Evolutionary conservation across 2,329 filamentous ascomycete species (phyloP), one percentile per base, ranked within the genome.

Genomic region (Fusarium scirpi): DNA sequence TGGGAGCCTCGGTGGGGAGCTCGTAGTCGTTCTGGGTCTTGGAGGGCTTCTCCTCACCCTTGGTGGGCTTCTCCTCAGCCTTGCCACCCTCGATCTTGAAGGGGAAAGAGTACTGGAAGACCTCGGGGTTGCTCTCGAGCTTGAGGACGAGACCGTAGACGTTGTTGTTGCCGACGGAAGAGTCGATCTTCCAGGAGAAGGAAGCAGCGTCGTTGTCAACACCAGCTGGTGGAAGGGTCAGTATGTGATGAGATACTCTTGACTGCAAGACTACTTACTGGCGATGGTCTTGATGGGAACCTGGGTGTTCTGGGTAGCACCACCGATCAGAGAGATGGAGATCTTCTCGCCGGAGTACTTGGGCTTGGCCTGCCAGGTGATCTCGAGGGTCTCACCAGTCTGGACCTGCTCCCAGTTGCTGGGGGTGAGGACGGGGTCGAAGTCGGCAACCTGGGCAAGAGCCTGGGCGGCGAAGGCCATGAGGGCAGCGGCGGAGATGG

Each of bases 41-140:
- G 32, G 32, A 34, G 8, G 32, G 32, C 67, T 67, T 52, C 20
- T 53, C 56, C 15, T 43, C 24, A 18, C 46, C 53, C 32, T 67
- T 54, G 48, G 55, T 30, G 27, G 73, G 55, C 63, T 67, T 49
- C 53, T 61, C 60, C 51, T 60, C 72, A 54, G 58, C 59, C 54
- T 61, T 72, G 27, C 65, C 74, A 48, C 76, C 80, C 58, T 76
- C 75, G 75, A 89, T 88, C 75, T 81, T 73, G 83, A 91, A 91
- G 73, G 87, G 87, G 82, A 85, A 85, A 60, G 87, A 89, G 84
- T 86, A 90, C 84, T 91, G 88, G 84, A 87, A 88, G 76, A 84
- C 79, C 13, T 52, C 68, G 24, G 80, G 57, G 80, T 88, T 76
- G 69, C 78, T 79, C 71, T 86, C 83, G 38, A 85, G 82, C 67